Conservation (phyloP, 371 early-diverging fungal species). For the Mucor lusitanicus region DNA sequence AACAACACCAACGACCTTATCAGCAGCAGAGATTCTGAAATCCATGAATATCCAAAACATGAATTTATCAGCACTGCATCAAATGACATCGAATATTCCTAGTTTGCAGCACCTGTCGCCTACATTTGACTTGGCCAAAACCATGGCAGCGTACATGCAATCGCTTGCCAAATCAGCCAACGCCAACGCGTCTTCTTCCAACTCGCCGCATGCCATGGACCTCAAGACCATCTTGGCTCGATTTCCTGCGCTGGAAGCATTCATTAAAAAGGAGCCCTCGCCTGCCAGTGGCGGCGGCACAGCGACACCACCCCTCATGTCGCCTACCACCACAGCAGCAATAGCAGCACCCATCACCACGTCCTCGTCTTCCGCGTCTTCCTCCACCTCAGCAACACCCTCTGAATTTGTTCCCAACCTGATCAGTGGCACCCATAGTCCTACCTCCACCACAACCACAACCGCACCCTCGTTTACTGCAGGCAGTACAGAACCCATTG, state of each 20-base stretch:
- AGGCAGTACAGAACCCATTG: slow-evolving; percentile 20
- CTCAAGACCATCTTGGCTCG: slow-evolving; percentile 42
- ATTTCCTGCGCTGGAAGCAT: slow-evolving; percentile 45
- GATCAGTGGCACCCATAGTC: neutral
- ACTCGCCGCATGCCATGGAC: slow-evolving; percentile 31
- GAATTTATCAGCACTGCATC: slow-evolving; percentile 46
- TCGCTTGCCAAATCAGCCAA: slow-evolving; percentile 30
- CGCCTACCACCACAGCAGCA: neutral
- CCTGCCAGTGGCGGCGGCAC: neutral
- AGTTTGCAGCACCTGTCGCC: slow-evolving; percentile 36
- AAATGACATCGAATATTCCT: slow-evolving; percentile 43
- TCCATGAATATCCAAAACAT: slow-evolving; percentile 41
- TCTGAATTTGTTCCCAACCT: slow-evolving; percentile 8
- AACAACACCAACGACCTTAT: slow-evolving; percentile 10
- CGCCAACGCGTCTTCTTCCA: slow-evolving; percentile 7
- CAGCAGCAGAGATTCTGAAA: slow-evolving; percentile 32
- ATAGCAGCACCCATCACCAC: neutral
- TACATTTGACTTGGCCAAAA: slow-evolving; percentile 40
- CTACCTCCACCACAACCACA: neutral
- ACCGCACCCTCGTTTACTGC: slow-evolving; percentile 4
- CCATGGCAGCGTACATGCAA: slow-evolving; percentile 45
- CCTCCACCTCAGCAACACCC: neutral
- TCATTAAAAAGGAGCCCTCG: slow-evolving; percentile 39
- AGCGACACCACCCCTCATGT: slow-evolving; percentile 1
- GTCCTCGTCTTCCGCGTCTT: neutral